A percentile compares a stretch with the other conserved stretches of the same genome.
Evolutionary conservation across 2,329 filamentous ascomycete species (phyloP).

Genomic region (Fusarium protoensiforme): DNA sequence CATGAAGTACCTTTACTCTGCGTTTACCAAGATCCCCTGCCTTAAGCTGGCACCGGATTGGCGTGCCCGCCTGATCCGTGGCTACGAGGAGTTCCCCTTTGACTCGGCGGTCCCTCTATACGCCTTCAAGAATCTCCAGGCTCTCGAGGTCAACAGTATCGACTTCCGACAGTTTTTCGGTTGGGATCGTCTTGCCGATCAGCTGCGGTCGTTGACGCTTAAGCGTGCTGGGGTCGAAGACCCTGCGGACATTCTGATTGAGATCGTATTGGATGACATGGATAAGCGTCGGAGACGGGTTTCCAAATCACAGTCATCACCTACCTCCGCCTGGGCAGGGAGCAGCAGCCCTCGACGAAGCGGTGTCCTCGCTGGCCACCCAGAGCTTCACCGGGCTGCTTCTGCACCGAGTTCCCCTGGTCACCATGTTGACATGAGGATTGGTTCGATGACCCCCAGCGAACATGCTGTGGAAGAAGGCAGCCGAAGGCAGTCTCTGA

Average conservation of each 20-base stretch:
- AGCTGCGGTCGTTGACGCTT: slow-evolving; percentile 87
- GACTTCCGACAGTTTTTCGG: slow-evolving; percentile 98
- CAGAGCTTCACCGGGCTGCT: slow-evolving; percentile 74
- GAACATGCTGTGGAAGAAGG: slow-evolving; percentile 60
- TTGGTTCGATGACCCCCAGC: slow-evolving; percentile 69
- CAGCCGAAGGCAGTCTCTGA: slow-evolving; percentile 55
- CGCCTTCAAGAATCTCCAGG: slow-evolving; percentile 96
- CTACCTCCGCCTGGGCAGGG: slow-evolving; percentile 75
- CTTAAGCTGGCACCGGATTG: slow-evolving; percentile 92
- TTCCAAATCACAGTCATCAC: slow-evolving; percentile 85
- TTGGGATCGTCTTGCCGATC: slow-evolving; percentile 94
- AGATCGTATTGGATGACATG: slow-evolving; percentile 96
- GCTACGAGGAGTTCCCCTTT: slow-evolving; percentile 98
- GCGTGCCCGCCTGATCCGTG: slow-evolving; percentile 87
- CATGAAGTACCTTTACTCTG: slow-evolving; percentile 95
- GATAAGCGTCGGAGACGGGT: slow-evolving; percentile 90
- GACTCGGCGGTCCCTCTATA: slow-evolving; percentile 97
- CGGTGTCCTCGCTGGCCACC: slow-evolving; percentile 67
- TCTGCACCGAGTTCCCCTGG: slow-evolving; percentile 75
- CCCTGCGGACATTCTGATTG: slow-evolving; percentile 87
- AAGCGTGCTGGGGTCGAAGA: slow-evolving; percentile 91
- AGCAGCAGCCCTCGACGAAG: slow-evolving; percentile 69
- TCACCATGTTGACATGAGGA: slow-evolving; percentile 62
- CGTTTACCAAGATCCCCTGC: slow-evolving; percentile 98
- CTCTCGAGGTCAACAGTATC: slow-evolving; percentile 92